Conservation (phyloP, 805 yeast species). For the Yarrowia divulgata region DNA sequence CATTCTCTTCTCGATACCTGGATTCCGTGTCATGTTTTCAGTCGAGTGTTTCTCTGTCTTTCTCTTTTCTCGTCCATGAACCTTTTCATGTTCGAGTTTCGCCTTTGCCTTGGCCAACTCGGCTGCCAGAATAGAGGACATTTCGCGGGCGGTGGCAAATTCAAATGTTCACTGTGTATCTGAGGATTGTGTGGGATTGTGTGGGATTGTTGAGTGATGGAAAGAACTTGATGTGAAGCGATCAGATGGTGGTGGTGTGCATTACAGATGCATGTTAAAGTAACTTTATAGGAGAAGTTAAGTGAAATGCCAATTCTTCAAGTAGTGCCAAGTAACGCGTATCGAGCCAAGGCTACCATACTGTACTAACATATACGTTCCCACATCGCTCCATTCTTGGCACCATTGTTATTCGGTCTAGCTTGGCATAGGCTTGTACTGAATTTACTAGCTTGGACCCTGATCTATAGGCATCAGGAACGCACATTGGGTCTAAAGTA, state of each 20-base stretch:
- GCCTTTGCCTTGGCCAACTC: conserved; percentile 29
- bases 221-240: too few species aligned
- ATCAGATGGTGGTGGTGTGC: not conserved
- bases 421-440: not conserved
- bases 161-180: too few species aligned
- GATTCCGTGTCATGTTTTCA: not conserved
- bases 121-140: conserved; percentile 16
- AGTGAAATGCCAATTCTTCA: not conserved
- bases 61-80: conserved; percentile 3
- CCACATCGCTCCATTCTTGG: too few species aligned
- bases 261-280: not conserved
- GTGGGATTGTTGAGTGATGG: too few species aligned
- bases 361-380: too few species aligned
- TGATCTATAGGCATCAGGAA: not conserved
- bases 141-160: not conserved
- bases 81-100: conserved; percentile 11
- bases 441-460: not conserved
- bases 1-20: conserved; percentile 6
- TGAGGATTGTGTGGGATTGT: too few species aligned
- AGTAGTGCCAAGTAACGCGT: not conserved
- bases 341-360: too few species aligned
- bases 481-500: not conserved
- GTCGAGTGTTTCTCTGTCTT: not conserved
- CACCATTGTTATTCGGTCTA: too few species aligned
- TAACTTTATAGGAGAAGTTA: not conserved